phyloP scores from a whole-genome alignment of 73 alveolate species.

The Paramecium caudatum region DNA sequence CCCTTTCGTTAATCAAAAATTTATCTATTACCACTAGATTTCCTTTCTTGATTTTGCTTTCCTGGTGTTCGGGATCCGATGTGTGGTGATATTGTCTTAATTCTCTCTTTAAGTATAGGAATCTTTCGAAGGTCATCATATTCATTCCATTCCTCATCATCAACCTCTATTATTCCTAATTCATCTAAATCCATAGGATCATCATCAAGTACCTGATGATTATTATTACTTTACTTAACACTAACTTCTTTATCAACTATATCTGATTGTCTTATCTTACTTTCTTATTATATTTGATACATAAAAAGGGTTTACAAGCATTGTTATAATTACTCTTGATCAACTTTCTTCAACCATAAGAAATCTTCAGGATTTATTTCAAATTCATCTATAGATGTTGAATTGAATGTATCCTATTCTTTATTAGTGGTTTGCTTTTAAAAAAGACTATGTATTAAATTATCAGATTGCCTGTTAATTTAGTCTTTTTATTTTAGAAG shows the following conservation, averaged over 20 bases:
- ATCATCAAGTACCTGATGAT: constrained; percentile 58
- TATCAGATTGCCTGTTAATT: constrained; percentile 59
- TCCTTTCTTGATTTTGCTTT: not conserved
- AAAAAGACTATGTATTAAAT: constrained; percentile 11
- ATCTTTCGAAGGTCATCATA: constrained; percentile 75
- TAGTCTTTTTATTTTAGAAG: constrained; percentile 36
- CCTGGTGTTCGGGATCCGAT: constrained; percentile 48
- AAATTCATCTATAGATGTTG: constrained; percentile 44
- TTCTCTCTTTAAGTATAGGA: constrained; percentile 72
- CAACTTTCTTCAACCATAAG: constrained; percentile 27
- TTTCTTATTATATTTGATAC: constrained; percentile 47
- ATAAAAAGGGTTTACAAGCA: constrained; percentile 33
- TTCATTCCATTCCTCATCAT: constrained; percentile 79
- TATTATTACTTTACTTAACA: constrained; percentile 10
- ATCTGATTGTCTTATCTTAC: constrained; percentile 48
- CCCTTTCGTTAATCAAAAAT: not conserved
- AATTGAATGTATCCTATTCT: constrained; percentile 33
- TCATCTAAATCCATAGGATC: constrained; percentile 76
- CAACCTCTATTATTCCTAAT: constrained; percentile 75
- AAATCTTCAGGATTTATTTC: constrained; percentile 54
- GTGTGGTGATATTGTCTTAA: constrained; percentile 69
- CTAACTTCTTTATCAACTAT: constrained; percentile 49
- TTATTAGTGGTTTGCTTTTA: not conserved
- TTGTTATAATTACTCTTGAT: not conserved
- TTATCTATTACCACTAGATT: constrained; percentile 34